Evolutionary conservation across 441 rosid genomes (phyloP).

Genomic region (Mallotus repandus): DNA sequence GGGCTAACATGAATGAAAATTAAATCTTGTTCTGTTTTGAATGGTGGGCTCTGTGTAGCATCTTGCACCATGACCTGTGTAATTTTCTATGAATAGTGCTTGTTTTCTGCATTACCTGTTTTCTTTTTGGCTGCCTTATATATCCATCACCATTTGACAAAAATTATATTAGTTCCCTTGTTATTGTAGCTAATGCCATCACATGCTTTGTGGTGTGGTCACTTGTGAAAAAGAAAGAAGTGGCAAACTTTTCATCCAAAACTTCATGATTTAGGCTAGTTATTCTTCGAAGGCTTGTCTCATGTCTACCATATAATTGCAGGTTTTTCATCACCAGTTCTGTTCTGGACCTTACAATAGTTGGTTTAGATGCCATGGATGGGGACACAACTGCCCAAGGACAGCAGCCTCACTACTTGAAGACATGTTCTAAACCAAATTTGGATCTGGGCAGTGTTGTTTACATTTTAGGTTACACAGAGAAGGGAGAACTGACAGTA

Average conservation of each 20-base stretch:
- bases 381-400: slow-evolving; percentile 70
- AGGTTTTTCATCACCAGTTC: slow-evolving; percentile 96
- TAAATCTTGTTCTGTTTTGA: neutral
- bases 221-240: neutral
- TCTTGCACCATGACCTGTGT: no score
- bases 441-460: slow-evolving; percentile 73
- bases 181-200: slow-evolving; percentile 1
- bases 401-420: slow-evolving; percentile 75
- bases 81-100: neutral
- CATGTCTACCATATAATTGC: slow-evolving; percentile 28
- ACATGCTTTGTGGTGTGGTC: neutral
- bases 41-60: neutral
- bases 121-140: neutral
- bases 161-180: neutral
- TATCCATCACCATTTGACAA: neutral
- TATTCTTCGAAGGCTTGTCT: neutral
- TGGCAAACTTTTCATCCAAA: neutral
- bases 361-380: slow-evolving; percentile 69
- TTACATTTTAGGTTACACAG: slow-evolving; percentile 67
- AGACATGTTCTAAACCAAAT: slow-evolving; percentile 77
- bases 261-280: slow-evolving; percentile 5
- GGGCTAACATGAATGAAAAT: neutral
- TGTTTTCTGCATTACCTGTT: neutral
- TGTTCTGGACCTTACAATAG: slow-evolving; percentile 85
- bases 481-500: slow-evolving; percentile 57